Conservation (phyloP, 164 flowering plant genomes). For the Tetrastigma voinierianum region DNA sequence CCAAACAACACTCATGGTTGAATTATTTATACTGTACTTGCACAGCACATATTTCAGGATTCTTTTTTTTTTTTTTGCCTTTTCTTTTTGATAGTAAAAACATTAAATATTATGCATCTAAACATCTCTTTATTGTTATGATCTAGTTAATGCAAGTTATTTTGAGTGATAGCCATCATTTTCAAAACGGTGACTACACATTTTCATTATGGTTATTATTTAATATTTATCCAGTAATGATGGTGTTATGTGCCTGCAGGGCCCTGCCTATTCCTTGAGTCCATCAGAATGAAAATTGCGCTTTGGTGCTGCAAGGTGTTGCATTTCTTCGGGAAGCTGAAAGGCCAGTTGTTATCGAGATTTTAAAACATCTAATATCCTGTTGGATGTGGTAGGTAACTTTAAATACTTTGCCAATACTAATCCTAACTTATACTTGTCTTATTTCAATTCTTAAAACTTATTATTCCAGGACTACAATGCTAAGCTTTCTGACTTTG, state of each 20-base stretch:
- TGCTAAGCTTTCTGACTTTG: slow-evolving; percentile 37
- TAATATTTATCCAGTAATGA: not conserved
- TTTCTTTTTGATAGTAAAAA: no score
- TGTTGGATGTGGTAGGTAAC: slow-evolving; percentile 35
- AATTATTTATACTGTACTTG: no score
- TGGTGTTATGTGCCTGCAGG: slow-evolving; percentile 19
- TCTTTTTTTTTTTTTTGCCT: no score
- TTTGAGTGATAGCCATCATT: no score
- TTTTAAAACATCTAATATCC: slow-evolving; percentile 47
- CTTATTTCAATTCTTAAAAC: not conserved
- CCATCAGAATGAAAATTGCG: slow-evolving; percentile 39
- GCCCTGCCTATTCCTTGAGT: slow-evolving; percentile 49
- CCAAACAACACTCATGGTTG: no score
- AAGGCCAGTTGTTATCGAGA: slow-evolving; percentile 47
- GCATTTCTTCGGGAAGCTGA: slow-evolving; percentile 52
- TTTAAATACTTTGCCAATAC: not conserved
- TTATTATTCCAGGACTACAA: slow-evolving; percentile 23
- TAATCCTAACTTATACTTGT: not conserved
- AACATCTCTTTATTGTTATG: no score
- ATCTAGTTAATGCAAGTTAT: no score
- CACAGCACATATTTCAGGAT: no score
- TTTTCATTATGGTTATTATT: not conserved
- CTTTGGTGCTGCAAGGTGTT: slow-evolving; percentile 48
- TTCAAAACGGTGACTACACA: not conserved
- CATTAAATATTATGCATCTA: no score